Percentiles rank a stretch among this genome's conserved stretches.
These are phyloP conservation scores for Thelonectria olida DNA, from an alignment of 2,329 filamentous ascomycete genomes.

Conservation along the genomic window DNA sequence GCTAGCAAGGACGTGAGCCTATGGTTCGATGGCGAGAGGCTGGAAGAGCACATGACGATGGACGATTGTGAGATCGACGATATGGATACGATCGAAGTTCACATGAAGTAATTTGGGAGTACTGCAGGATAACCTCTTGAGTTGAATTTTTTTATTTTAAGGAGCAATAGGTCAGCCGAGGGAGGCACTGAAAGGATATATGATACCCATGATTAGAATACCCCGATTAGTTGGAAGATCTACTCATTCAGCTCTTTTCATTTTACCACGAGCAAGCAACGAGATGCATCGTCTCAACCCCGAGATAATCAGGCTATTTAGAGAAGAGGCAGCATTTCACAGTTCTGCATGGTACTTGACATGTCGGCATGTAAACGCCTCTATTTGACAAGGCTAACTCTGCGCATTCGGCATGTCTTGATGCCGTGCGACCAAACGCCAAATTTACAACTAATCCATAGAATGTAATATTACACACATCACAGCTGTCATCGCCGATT, in stretches of 20 bases:
- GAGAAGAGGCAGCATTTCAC: no score
- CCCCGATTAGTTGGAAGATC: no score
- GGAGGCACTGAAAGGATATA: constrained; percentile 17
- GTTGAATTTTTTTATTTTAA: constrained; percentile 4
- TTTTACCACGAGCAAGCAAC: no score
- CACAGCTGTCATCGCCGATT: constrained; percentile 13
- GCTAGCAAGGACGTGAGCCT: constrained; percentile 66
- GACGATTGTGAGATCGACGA: constrained; percentile 77
- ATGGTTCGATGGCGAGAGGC: constrained; percentile 78
- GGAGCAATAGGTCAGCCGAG: not conserved
- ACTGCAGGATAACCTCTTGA: not conserved
- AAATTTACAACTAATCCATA: not conserved
- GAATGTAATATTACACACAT: constrained; percentile 15
- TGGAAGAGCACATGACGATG: constrained; percentile 69
- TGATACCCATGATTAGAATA: not conserved
- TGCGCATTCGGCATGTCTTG: constrained; percentile 6
- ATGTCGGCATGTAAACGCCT: not conserved
- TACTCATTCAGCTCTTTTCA: no score
- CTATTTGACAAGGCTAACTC: constrained; percentile 8
- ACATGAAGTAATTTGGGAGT: constrained; percentile 58
- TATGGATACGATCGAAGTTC: constrained; percentile 79
- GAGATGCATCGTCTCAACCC: no score
- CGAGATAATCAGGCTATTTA: no score
- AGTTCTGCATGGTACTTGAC: no score
- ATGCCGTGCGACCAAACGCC: constrained; percentile 1